Conservation (phyloP, 2,329 filamentous ascomycete genomes). For the Mycosphaerelloides madeirae region DNA sequence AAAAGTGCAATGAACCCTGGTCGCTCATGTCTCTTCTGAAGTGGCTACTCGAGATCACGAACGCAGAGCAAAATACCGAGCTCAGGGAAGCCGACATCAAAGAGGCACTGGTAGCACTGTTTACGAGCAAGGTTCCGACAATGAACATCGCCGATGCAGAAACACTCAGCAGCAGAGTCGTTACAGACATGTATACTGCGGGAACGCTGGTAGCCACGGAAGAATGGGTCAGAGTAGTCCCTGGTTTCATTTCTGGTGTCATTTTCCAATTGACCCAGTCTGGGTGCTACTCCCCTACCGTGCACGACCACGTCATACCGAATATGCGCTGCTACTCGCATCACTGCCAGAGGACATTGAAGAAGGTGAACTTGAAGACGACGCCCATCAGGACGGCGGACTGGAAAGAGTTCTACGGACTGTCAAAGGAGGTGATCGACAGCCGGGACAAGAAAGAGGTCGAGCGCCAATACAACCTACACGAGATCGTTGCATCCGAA, state of each 20-base stretch:
- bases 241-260: conserved; percentile 77
- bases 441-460: conserved; percentile 77
- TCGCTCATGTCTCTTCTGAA: conserved; percentile 78
- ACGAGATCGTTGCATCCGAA: conserved; percentile 92
- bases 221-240: conserved; percentile 94
- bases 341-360: conserved; percentile 88
- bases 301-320: conserved; percentile 64
- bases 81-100: conserved; percentile 78
- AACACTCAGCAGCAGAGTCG: conserved; percentile 70
- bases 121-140: conserved; percentile 90
- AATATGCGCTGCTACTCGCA: conserved; percentile 81
- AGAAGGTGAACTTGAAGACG: conserved; percentile 83
- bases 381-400: conserved; percentile 69
- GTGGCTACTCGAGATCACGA: conserved; percentile 81
- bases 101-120: conserved; percentile 81
- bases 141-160: conserved; percentile 99
- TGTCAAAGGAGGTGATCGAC: conserved; percentile 72
- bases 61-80: conserved; percentile 74
- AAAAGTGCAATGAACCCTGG: conserved; percentile 85
- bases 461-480: conserved; percentile 86
- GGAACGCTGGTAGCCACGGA: conserved; percentile 80
- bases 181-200: conserved; percentile 72
- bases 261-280: conserved; percentile 87
- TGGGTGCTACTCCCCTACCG: conserved; percentile 81
- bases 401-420: conserved; percentile 83